Conservation (phyloP, 2,329 filamentous ascomycete species). For the Niveomyces coronatus region DNA sequence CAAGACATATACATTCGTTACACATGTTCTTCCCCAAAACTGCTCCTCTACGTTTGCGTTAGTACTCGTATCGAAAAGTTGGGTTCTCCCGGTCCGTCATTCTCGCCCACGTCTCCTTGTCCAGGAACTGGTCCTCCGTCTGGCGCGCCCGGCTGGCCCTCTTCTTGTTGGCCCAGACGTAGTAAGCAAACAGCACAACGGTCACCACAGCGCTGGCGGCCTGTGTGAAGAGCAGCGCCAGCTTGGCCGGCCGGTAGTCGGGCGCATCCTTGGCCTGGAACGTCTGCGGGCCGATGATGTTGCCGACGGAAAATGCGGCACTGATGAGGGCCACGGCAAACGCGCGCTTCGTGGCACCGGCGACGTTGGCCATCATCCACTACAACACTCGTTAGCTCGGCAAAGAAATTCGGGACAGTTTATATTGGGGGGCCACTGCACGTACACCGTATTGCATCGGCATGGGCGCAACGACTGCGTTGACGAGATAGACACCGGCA, state of each 20-base stretch:
- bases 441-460: conserved; percentile 24
- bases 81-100: conserved; percentile 49
- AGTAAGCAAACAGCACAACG: conserved; percentile 31
- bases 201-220: conserved; percentile 3
- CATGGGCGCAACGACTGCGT: conserved; percentile 36
- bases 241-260: conserved; percentile 25
- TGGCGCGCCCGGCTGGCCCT: conserved; percentile 20
- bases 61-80: conserved; percentile 43
- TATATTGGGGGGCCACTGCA: background rate
- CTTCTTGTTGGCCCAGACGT: conserved; percentile 36
- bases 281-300: conserved; percentile 27
- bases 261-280: conserved; percentile 25
- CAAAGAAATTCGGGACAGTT: background rate
- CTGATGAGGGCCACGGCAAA: conserved; percentile 7
- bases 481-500: conserved; percentile 40
- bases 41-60: conserved; percentile 2
- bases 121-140: conserved; percentile 31
- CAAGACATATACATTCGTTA: no score
- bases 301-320: conserved; percentile 23
- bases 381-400: conserved; percentile 23
- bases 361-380: conserved; percentile 40
- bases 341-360: conserved; percentile 9
- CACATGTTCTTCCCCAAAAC: no score
- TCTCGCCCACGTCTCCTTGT: conserved; percentile 33
- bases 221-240: conserved; percentile 12